These are phyloP conservation scores for Pelagophyceae sp. DNA, from an alignment of 352 stramenopile genomes.

Conservation along the genomic window DNA sequence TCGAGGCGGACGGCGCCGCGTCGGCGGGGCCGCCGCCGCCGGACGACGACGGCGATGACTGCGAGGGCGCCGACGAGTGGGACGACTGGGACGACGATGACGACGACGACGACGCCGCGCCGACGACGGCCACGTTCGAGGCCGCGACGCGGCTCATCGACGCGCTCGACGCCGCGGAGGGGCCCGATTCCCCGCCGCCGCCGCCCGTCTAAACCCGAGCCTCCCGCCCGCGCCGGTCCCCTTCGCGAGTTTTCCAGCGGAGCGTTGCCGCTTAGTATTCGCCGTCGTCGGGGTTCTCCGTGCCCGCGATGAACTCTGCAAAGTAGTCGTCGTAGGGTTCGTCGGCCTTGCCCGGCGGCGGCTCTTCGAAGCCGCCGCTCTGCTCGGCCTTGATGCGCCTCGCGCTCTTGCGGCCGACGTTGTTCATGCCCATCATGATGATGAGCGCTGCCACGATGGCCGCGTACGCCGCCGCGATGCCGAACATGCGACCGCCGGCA, in stretches of 20 bases:
- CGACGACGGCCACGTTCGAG: not conserved
- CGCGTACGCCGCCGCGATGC: conserved; percentile 53
- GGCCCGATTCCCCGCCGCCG: not conserved
- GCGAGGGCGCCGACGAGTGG: not conserved
- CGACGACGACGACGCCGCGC: not conserved
- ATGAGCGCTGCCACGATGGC: conserved; percentile 50
- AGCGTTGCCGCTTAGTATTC: not conserved
- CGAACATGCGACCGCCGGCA: conserved; percentile 36
- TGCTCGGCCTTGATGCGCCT: not conserved
- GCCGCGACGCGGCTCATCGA: not conserved
- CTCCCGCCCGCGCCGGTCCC: too few relatives aligned
- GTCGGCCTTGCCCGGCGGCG: not conserved
- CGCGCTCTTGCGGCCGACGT: conserved; percentile 10
- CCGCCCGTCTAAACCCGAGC: too few relatives aligned
- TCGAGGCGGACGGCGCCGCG: not conserved
- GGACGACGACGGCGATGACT: too few relatives aligned
- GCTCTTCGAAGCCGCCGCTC: not conserved
- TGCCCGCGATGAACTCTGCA: not conserved
- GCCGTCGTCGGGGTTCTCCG: not conserved
- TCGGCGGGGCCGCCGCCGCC: not conserved
- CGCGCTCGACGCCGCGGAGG: not conserved
- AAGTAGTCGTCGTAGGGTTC: conserved; percentile 17
- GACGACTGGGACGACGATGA: not conserved
- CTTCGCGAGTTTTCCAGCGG: not conserved
- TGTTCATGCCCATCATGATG: conserved; percentile 54